Evolutionary conservation across 1,284 basidiomycete species (phyloP).

Genomic region (Cutaneotrichosporon spelunceum): DNA sequence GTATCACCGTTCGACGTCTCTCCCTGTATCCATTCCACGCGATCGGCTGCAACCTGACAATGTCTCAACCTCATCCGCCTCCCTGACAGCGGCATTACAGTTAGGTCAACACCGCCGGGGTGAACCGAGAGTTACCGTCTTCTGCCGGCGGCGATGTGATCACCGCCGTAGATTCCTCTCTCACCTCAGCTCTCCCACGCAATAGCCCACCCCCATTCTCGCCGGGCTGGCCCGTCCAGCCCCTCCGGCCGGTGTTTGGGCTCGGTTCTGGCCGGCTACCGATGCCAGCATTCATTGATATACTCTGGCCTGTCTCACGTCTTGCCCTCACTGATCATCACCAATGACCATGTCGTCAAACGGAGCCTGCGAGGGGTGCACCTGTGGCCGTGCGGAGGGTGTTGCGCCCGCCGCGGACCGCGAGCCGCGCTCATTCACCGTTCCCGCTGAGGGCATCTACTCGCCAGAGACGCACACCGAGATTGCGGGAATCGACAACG

Average conservation of each 20-base stretch:
- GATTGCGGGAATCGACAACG: slow-evolving; percentile 33
- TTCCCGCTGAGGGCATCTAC: slow-evolving; percentile 33
- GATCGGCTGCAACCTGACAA: too few species aligned
- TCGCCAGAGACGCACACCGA: slow-evolving; percentile 10
- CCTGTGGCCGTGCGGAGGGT: slow-evolving; percentile 30
- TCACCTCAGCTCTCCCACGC: too few species aligned
- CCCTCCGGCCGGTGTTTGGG: too few species aligned
- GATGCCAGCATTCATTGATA: too few species aligned
- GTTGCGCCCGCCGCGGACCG: slow-evolving; percentile 15
- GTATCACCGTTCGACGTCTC: too few species aligned
- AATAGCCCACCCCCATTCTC: neutral
- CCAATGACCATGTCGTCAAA: slow-evolving; percentile 12
- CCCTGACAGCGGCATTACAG: too few species aligned
- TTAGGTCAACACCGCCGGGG: too few species aligned
- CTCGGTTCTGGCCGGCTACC: neutral
- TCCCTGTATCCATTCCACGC: too few species aligned
- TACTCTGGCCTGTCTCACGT: neutral
- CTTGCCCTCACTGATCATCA: neutral
- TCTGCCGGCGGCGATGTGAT: neutral
- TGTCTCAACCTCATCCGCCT: too few species aligned
- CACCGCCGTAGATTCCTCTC: too few species aligned
- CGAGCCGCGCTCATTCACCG: slow-evolving; percentile 40
- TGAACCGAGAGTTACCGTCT: neutral
- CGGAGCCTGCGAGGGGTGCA: slow-evolving; percentile 34
- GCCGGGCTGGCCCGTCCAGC: too few species aligned